These are phyloP conservation scores for Carex myosuroides DNA, from an alignment of 176 grass and related monocot species.

Conservation along the genomic window DNA sequence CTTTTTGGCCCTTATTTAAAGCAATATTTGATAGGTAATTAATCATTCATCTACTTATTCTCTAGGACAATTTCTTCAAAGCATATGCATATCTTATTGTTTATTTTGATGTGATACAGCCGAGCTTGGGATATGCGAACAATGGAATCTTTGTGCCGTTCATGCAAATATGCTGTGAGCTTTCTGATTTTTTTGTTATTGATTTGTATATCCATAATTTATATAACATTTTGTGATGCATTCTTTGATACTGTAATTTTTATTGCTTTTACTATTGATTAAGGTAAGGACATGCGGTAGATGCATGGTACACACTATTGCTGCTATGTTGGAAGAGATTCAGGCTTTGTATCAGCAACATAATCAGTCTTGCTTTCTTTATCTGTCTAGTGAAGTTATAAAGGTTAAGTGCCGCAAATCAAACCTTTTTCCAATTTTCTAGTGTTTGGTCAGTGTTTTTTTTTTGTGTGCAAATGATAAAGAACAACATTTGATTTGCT, in stretches of 20 bases:
- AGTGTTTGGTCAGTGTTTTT: background rate
- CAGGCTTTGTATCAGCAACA: conserved; percentile 88
- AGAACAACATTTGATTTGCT: background rate
- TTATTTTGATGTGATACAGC: conserved; percentile 34
- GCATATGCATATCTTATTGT: background rate
- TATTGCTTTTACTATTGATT: conserved; percentile 25
- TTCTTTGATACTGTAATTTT: conserved; percentile 21
- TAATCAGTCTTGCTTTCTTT: conserved; percentile 94
- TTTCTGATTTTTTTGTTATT: background rate
- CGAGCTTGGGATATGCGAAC: conserved; percentile 94
- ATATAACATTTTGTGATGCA: conserved; percentile 17
- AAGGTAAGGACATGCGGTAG: conserved; percentile 92
- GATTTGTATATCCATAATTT: background rate
- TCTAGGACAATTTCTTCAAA: background rate
- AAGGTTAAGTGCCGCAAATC: conserved; percentile 41
- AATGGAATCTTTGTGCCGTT: conserved; percentile 93
- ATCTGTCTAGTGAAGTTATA: conserved; percentile 99
- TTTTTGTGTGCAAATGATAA: background rate
- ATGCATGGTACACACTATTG: conserved; percentile 72
- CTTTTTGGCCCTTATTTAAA: conserved; percentile 79
- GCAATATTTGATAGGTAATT: conserved; percentile 87
- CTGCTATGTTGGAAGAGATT: conserved; percentile 91
- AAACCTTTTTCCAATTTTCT: background rate
- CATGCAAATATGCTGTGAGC: conserved; percentile 98
- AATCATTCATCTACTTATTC: conserved; percentile 14